Conservation (phyloP, 192 early-diverging fungal genomes). For the Phycomyces blakesleeanus region DNA sequence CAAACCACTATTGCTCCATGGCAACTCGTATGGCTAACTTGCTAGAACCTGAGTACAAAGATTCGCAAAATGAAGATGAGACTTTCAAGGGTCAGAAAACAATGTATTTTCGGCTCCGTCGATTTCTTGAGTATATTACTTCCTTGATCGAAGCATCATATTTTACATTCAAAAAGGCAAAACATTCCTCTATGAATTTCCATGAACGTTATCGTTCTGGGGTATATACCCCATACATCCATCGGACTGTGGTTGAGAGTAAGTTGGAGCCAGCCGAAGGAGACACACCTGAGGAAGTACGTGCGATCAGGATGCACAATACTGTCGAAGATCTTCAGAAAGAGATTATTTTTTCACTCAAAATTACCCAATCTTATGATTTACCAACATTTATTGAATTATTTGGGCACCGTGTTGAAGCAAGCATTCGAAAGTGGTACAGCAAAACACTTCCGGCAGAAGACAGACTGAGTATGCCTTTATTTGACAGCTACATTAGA, state of each 20-base stretch:
- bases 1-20: background rate
- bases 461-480: constrained; percentile 5
- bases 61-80: background rate
- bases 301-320: constrained; percentile 3
- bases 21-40: background rate
- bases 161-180: too few relatives aligned
- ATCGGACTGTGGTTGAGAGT: background rate
- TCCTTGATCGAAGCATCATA: too few relatives aligned
- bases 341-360: background rate
- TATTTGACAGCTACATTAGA: background rate
- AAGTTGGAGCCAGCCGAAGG: background rate
- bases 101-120: background rate
- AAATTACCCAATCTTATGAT: background rate
- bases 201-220: too few relatives aligned
- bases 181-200: too few relatives aligned
- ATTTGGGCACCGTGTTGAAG: constrained; percentile 8
- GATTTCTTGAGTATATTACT: background rate
- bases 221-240: background rate
- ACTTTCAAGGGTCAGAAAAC: too few relatives aligned
- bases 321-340: constrained; percentile 3
- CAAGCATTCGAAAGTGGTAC: constrained; percentile 16
- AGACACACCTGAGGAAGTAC: constrained; percentile 7
- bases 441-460: background rate
- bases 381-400: constrained; percentile 2
- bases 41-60: background rate